phyloP scores from a whole-genome alignment of 2,329 filamentous ascomycete genomes.

The Colletotrichum phormii region DNA sequence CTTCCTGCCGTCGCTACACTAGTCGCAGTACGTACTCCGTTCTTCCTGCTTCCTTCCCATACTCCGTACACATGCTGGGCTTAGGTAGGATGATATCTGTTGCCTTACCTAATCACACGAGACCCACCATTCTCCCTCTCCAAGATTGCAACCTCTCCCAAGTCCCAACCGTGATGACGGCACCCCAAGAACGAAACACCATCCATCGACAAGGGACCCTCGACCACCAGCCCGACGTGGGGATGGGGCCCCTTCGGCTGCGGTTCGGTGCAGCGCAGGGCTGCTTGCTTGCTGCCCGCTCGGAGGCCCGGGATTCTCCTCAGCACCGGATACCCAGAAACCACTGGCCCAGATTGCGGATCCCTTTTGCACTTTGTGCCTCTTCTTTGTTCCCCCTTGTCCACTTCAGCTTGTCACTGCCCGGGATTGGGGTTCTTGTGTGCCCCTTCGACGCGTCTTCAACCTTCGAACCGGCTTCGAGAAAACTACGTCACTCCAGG shows the following conservation, averaged over 20 bases:
- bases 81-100: not conserved
- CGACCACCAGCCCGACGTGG: not conserved
- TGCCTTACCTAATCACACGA: not conserved
- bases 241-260: slow-evolving; percentile 20
- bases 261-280: slow-evolving; percentile 26
- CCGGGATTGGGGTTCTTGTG: not conserved
- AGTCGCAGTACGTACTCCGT: not conserved
- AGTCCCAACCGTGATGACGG: not conserved
- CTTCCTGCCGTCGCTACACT: not conserved
- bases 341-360: slow-evolving; percentile 28
- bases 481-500: slow-evolving; percentile 31
- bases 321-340: slow-evolving; percentile 34
- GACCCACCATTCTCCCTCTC: not conserved
- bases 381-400: slow-evolving; percentile 6
- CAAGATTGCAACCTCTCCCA: not conserved
- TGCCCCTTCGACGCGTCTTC: not conserved
- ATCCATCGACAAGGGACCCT: slow-evolving; percentile 16
- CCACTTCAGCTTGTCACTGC: not conserved
- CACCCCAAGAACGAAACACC: slow-evolving; percentile 1
- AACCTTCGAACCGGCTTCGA: slow-evolving; percentile 30
- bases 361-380: not conserved
- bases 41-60: not conserved
- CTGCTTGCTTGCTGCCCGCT: slow-evolving; percentile 4
- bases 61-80: not conserved
- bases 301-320: slow-evolving; percentile 17